Evolutionary conservation across 768 basidiomycete species (phyloP), one percentile per base, ranked within the genome.

Genomic region (Stropharia rugosoannulata): DNA sequence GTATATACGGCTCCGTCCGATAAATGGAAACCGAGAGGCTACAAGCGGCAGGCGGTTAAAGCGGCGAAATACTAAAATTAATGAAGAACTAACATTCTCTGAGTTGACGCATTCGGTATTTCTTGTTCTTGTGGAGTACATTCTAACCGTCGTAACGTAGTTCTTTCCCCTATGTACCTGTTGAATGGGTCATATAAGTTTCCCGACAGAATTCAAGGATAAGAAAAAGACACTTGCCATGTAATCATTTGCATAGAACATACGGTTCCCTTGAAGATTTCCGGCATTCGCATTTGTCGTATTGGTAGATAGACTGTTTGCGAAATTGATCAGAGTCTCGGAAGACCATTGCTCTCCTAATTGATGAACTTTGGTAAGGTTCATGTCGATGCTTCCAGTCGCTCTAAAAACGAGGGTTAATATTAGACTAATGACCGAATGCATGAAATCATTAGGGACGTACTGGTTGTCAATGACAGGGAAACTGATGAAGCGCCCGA

Each of bases 21-120:
- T 7, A 90, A 73, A 62, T 90, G 88, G 70, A 89, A 87, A 10
- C 86, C 87, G 15, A 80, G 68, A 6, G 82, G 84, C 82, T 83
- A 52, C 49, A 22, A 42, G 27, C 22, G 50, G 40, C 48, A 50
- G 56, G 18, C 59, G n/a, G 6, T 10, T 49, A 15, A 48, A 16
- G 7, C n/a, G 16, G 4, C 4, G 41, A 27, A 16, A 16, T 6
- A 32, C 7, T 10, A 4, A 11, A 32, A 25, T 19, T 12, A 41
- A 35, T 36, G 6, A 18, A 12, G 27, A 36, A 27, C 77, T 58
- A 47, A 83, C 83, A 58, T 89, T 88, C 62, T 86, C 81, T 5
- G 68, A 66, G 63, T 87, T 87, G n/a, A 75, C 73, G 60, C 85
- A 88, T 68, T 89, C 87, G 0, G 83, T 81, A 64, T 86, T 87